Conservation (phyloP, 225 moss, liverwort and hornwort species). For the Sphagnum tenellum region DNA sequence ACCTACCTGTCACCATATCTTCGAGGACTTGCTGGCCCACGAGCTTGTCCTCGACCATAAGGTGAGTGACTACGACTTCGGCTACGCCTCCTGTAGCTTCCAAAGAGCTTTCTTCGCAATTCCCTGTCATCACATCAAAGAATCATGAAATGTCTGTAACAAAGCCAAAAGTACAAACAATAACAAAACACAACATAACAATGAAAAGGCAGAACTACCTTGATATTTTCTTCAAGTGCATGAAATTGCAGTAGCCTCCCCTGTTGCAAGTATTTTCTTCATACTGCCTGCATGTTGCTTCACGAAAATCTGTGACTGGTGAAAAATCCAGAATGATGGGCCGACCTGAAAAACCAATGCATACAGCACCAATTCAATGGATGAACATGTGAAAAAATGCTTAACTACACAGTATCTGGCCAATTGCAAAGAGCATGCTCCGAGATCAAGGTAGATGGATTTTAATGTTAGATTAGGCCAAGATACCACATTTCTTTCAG, state of each 20-base stretch:
- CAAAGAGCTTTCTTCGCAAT: constrained; percentile 86
- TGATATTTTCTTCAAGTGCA: constrained; percentile 99
- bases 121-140: constrained; percentile 28
- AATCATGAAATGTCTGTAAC: neutral
- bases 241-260: constrained; percentile 98
- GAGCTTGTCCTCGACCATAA: constrained; percentile 97
- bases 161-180: too few species aligned
- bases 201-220: constrained; percentile 16
- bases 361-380: too few species aligned
- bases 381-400: too few species aligned
- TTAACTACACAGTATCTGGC: too few species aligned
- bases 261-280: constrained; percentile 98
- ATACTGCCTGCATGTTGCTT: constrained; percentile 97
- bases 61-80: constrained; percentile 99
- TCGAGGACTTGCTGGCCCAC: constrained; percentile 94
- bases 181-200: neutral
- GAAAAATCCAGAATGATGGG: constrained; percentile 97
- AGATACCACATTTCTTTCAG: too few species aligned
- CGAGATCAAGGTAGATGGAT: too few species aligned
- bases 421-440: too few species aligned
- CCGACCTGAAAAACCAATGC: constrained; percentile 33
- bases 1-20: constrained; percentile 66
- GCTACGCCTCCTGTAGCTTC: constrained; percentile 91
- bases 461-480: too few species aligned
- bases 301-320: constrained; percentile 97